Evolutionary conservation across 768 basidiomycete species (phyloP).

Genomic region (Kondoa subrosea): DNA sequence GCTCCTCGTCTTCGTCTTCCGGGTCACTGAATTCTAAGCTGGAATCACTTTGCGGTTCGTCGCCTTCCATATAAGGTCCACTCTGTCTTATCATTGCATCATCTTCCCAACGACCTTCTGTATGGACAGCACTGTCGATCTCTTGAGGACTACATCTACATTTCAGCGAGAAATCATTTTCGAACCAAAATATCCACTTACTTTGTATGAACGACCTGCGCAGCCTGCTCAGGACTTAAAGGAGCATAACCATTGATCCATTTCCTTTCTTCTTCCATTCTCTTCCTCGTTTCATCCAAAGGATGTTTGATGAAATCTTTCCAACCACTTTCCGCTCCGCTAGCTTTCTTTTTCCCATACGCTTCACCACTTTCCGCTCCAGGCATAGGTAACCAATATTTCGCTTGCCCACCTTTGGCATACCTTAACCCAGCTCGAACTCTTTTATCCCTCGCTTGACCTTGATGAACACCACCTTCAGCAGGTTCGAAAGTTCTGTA

Average conservation of each 20-base stretch:
- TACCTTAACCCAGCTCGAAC: conserved; percentile 87
- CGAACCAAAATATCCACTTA: conserved; percentile 26
- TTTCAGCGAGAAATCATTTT: conserved; percentile 31
- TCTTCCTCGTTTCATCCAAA: conserved; percentile 30
- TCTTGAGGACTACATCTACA: conserved; percentile 28
- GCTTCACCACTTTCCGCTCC: conserved; percentile 17
- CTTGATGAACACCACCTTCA: conserved; percentile 81
- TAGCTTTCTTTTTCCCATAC: conserved; percentile 11
- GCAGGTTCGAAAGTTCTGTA: conserved; percentile 94
- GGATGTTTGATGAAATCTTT: conserved; percentile 29
- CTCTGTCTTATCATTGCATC: conserved; percentile 13
- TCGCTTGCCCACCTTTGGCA: conserved; percentile 67
- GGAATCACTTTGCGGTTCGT: conserved; percentile 13
- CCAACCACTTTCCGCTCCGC: conserved; percentile 8
- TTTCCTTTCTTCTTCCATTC: conserved; percentile 32
- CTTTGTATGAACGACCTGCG: conserved; percentile 43
- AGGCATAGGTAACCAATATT: conserved; percentile 86
- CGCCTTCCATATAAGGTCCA: background rate
- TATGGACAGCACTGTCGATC: conserved; percentile 24
- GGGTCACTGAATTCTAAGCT: conserved; percentile 50
- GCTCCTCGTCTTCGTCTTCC: conserved; percentile 54
- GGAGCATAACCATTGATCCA: conserved; percentile 56
- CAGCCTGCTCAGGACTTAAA: conserved; percentile 47
- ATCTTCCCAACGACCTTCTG: conserved; percentile 34
- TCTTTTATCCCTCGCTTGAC: conserved; percentile 62